Conservation (phyloP, 352 stramenopile species). For the Thraustochytrium striatum region DNA sequence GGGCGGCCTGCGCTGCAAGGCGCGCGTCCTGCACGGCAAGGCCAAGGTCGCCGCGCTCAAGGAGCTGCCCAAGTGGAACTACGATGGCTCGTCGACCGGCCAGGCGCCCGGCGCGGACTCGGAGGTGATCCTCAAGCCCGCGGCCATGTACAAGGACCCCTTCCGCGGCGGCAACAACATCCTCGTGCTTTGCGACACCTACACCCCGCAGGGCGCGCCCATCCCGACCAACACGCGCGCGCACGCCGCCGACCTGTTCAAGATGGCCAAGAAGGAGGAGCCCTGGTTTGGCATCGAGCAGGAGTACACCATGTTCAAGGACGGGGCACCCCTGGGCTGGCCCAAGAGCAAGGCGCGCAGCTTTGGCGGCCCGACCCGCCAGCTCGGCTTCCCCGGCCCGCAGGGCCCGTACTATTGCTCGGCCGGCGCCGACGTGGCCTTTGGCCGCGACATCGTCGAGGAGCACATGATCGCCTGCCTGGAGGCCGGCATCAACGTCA, state of each 20-base stretch:
- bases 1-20: slow-evolving; percentile 74
- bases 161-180: slow-evolving; percentile 91
- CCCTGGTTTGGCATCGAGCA: slow-evolving; percentile 97
- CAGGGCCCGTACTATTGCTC: slow-evolving; percentile 80
- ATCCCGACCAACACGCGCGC: slow-evolving; percentile 84
- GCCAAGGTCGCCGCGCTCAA: slow-evolving; percentile 63
- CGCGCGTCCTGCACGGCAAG: slow-evolving; percentile 62
- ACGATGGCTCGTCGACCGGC: slow-evolving; percentile 90
- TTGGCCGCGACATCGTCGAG: slow-evolving; percentile 88
- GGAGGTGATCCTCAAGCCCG: slow-evolving; percentile 72
- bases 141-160: slow-evolving; percentile 90
- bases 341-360: slow-evolving; percentile 59
- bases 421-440: slow-evolving; percentile 89
- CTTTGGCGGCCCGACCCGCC: slow-evolving; percentile 31
- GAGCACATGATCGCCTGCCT: slow-evolving; percentile 89
- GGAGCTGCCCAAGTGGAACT: slow-evolving; percentile 92
- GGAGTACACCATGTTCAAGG: slow-evolving; percentile 87
- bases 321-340: slow-evolving; percentile 74
- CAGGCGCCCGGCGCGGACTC: slow-evolving; percentile 91
- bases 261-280: slow-evolving; percentile 59
- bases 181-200: slow-evolving; percentile 93
- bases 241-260: slow-evolving; percentile 42
- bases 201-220: slow-evolving; percentile 85
- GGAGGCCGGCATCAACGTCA: slow-evolving; percentile 89
- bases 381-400: slow-evolving; percentile 39